These are phyloP conservation scores for Fusarium torulosum DNA, from an alignment of 2,329 filamentous ascomycete species.

Conservation along the genomic window DNA sequence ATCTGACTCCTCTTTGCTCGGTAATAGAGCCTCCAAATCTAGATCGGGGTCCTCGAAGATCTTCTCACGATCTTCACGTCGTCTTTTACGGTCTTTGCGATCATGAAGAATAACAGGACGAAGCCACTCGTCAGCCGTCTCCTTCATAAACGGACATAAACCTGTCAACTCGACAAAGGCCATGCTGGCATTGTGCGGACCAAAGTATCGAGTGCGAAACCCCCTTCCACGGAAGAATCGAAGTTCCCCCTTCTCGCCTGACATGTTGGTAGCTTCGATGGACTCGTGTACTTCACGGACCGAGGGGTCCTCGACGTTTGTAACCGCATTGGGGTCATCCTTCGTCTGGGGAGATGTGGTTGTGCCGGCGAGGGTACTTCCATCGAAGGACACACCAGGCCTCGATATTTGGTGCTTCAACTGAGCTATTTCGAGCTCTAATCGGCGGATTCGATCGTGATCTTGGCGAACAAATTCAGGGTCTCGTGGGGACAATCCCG, in stretches of 20 bases:
- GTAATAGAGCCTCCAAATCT: conserved; percentile 64
- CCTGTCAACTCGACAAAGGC: conserved; percentile 70
- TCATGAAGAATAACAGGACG: conserved; percentile 68
- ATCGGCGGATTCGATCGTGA: conserved; percentile 68
- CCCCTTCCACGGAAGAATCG: conserved; percentile 70
- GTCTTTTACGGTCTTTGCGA: conserved; percentile 67
- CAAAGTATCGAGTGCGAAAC: conserved; percentile 71
- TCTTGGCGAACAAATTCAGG: conserved; percentile 59
- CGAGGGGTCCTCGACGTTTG: conserved; percentile 51
- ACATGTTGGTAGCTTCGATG: conserved; percentile 56
- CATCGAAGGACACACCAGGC: conserved; percentile 61
- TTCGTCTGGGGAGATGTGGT: conserved; percentile 62
- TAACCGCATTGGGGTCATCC: conserved; percentile 54
- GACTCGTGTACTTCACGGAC: conserved; percentile 56
- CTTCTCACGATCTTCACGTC: conserved; percentile 65
- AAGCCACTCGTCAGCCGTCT: conserved; percentile 72
- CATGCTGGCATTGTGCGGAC: conserved; percentile 71
- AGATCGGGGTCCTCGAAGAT: conserved; percentile 62
- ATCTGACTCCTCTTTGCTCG: conserved; percentile 62
- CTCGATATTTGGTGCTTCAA: conserved; percentile 65
- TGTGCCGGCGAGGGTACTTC: conserved; percentile 62
- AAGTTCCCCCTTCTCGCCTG: conserved; percentile 64
- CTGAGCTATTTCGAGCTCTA: conserved; percentile 70
- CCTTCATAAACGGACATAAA: conserved; percentile 71
- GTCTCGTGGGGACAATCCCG: conserved; percentile 53